phyloP scores from a whole-genome alignment of 495 filamentous ascomycete genomes.

The Xylaria castorea region DNA sequence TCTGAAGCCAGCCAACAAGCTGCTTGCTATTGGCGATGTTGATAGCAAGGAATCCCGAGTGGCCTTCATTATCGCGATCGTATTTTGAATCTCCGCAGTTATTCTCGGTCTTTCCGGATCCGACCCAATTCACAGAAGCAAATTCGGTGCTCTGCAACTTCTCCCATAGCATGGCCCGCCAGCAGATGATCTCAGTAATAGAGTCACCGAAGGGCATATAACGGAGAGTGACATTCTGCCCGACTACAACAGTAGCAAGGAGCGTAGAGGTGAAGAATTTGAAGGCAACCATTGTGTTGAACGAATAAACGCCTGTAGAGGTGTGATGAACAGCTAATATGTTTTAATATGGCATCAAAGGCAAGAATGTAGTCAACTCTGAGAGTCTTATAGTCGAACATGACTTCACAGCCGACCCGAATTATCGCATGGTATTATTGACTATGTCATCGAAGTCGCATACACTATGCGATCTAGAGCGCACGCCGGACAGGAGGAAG shows the following conservation, averaged over 20 bases:
- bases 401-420: not conserved
- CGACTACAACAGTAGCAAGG: constrained; percentile 34
- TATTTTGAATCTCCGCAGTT: constrained; percentile 49
- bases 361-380: not conserved
- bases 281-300: constrained; percentile 33
- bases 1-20: constrained; percentile 56
- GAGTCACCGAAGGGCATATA: constrained; percentile 61
- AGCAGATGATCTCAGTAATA: constrained; percentile 60
- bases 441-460: not conserved
- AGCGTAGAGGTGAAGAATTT: constrained; percentile 33
- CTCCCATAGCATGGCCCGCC: constrained; percentile 54
- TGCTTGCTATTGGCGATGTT: constrained; percentile 56
- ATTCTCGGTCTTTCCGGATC: constrained; percentile 48
- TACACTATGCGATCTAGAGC: not conserved
- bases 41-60: constrained; percentile 59
- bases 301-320: not conserved
- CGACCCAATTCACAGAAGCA: constrained; percentile 55
- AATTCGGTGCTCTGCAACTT: constrained; percentile 51
- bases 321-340: not conserved
- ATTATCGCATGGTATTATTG: too few relatives aligned
- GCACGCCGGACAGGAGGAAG: not conserved
- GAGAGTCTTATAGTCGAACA: not conserved
- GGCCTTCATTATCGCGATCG: constrained; percentile 60
- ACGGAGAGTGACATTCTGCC: constrained; percentile 42
- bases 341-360: too few relatives aligned